Base-by-base conservation (phyloP, 2,329 filamentous ascomycete genomes). In the Microsporum ferrugineum region DNA sequence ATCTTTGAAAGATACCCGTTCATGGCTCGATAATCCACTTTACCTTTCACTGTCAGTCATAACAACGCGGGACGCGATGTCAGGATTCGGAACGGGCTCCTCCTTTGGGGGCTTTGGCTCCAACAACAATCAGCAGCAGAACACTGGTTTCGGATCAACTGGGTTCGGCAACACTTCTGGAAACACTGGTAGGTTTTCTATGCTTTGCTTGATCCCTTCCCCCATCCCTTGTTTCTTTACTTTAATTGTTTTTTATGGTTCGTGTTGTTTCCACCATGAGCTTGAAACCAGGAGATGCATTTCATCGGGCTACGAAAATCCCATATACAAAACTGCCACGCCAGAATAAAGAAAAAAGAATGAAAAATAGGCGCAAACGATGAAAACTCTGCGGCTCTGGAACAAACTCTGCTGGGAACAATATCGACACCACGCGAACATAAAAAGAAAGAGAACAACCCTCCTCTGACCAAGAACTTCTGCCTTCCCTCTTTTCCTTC, bases 51-150 rank as follows among this genome's bases (percentile, higher is more conserved):
- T 7, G 36, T 27, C 31, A 55, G 51, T 55, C 51, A 34, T 36
- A 36, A 55, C 51, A 55, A 55, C 51, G 38, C 57, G 34, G 29
- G 29, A 53, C 59, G 57, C 43, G 55, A 65, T 65, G 64, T 57
- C 62, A 29, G 64, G 61, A 57, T 66, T 66, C 57, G 64, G 64
- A 43, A 51, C 60, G 17, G 61, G 59, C 59, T 49, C 61, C 31
- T 55, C 51, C 5, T 66, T 66, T 56, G 63, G 63, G 43, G 64
- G 61, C 58, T 65, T 65, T 39, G 61, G 64, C 47, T 58, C 62
- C 38, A 63, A 63, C 49, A 63, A 62, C 36, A 58, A 61, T 31
- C 60, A 61, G 17, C 60, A 60, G 31, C 62, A 64, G 43, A 60
- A 56, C 47, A 55, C 62, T 43, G 65, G 65, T 3, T 65, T 66